Evolutionary conservation across 306 rosid species (phyloP), one percentile per base, ranked within the genome.

Genomic region (Prunus davidiana): DNA sequence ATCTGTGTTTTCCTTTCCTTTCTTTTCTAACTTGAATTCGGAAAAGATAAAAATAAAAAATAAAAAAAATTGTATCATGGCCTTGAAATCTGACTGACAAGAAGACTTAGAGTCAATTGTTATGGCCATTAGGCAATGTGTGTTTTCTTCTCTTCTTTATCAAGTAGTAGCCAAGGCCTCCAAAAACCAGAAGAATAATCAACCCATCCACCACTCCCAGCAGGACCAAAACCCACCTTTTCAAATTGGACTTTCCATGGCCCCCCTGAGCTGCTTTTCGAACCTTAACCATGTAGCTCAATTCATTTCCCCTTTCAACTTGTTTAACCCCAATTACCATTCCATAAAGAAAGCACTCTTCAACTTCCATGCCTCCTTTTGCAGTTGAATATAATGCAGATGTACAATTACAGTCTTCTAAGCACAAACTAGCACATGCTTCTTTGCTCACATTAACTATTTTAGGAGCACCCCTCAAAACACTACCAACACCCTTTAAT

Each of bases 191-290:
- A 8, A 92, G 58, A 90, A 92, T 74, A 15, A 95, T 87, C 72
- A 92, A 66, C 25, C 92, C 97, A 82, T 95, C 99, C 83, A 83
- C 83, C 56, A 90, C 89, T 54, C 97, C 97, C 8, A 89, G 92
- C 81, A 84, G 50, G 34, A 88, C 30, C 64, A 95, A 74, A 2
- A 91, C 84, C 99, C 99, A 95, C 76, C 75, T 95, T 46, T 90
- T 95, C 76, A 92, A 51, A 60, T 66, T 69, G 34, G 90, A 79
- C 57, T 60, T 74, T 45, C 81, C 87, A 71, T 78, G 85, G 55
- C 67, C 77, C 78, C 67, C 75, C 34, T 24, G 76, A 70, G 41
- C 79, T 60, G 93, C 96, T 83, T 83, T 86, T 51, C 85, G 90
- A 78, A 89, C 93, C 86, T 95, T 95, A 15, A 95, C 78, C 96